Evolutionary conservation across 306 rosid genomes (phyloP).

Genomic region (Argentina anserina): DNA sequence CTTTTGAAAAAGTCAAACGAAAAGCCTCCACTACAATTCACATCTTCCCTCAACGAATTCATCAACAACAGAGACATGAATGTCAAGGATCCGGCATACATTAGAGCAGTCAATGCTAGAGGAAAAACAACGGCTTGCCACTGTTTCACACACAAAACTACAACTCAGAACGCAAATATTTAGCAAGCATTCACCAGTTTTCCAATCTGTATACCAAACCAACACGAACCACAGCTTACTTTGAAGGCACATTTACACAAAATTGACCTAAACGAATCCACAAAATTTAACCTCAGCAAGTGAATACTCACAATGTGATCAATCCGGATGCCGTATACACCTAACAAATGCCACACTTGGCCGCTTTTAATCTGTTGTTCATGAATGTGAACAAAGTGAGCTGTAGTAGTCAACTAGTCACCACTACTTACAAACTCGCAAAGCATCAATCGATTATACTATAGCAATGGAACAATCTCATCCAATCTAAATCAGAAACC

Average conservation of each 20-base stretch:
- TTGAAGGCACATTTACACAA: neutral
- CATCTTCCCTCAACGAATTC: constrained; percentile 45
- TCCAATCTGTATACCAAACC: constrained; percentile 45
- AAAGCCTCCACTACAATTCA: constrained; percentile 33
- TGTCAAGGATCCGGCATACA: constrained; percentile 79
- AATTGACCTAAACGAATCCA: neutral
- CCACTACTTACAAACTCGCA: neutral
- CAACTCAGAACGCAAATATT: constrained; percentile 52
- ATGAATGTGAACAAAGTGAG: constrained; percentile 28
- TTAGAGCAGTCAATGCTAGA: constrained; percentile 67
- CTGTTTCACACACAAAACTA: constrained; percentile 80
- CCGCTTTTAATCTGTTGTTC: constrained; percentile 48
- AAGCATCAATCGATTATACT: neutral
- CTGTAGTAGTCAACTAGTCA: neutral
- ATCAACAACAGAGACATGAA: constrained; percentile 50
- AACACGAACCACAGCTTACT: constrained; percentile 10
- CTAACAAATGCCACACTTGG: constrained; percentile 32
- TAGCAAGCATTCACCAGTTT: constrained; percentile 45
- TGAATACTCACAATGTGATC: constrained; percentile 73
- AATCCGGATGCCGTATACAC: constrained; percentile 63
- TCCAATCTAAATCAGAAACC: neutral
- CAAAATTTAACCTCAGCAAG: neutral
- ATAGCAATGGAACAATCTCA: neutral
- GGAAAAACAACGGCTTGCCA: constrained; percentile 87
- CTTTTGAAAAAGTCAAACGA: constrained; percentile 34